These are phyloP conservation scores for Phtheirospermum japonicum DNA, from an alignment of 257 asterid species.

Conservation along the genomic window DNA sequence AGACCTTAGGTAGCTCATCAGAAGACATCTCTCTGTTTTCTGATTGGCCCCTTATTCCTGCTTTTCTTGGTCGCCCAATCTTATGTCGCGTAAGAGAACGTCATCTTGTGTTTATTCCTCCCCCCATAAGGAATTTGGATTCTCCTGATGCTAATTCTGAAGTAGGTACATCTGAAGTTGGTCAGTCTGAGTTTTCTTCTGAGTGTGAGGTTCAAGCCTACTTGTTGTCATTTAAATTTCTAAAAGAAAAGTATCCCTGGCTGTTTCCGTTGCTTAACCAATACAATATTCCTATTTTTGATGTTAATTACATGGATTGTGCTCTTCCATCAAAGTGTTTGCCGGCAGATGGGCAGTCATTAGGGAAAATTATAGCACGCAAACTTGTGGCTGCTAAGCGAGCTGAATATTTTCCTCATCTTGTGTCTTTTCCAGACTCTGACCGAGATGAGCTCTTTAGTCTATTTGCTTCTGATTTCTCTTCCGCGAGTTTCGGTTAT, in stretches of 20 bases:
- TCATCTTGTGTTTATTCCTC: constrained; percentile 76
- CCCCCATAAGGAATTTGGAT: constrained; percentile 37
- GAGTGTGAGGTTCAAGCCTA: constrained; percentile 45
- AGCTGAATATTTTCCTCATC: constrained; percentile 74
- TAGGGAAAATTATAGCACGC: constrained; percentile 66
- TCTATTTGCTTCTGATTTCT: constrained; percentile 71
- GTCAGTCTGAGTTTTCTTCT: constrained; percentile 37
- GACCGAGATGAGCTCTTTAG: constrained; percentile 69
- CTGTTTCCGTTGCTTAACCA: constrained; percentile 30
- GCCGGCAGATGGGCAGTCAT: constrained; percentile 63
- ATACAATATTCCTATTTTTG: constrained; percentile 79
- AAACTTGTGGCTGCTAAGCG: constrained; percentile 86
- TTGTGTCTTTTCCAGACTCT: constrained; percentile 50
- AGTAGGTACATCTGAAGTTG: constrained; percentile 38
- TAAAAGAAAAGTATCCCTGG: constrained; percentile 77
- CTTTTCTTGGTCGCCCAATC: constrained; percentile 92
- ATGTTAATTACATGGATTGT: constrained; percentile 75
- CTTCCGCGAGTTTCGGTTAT: constrained; percentile 45
- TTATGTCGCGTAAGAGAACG: constrained; percentile 84
- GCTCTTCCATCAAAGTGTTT: constrained; percentile 66
- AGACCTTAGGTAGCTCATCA: constrained; percentile 53
- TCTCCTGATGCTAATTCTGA: constrained; percentile 34
- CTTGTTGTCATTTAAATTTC: constrained; percentile 45
- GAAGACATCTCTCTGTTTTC: constrained; percentile 77
- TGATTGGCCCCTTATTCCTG: constrained; percentile 97